phyloP scores from a whole-genome alignment of 768 basidiomycete species.

The Multifurca ochricompacta region DNA sequence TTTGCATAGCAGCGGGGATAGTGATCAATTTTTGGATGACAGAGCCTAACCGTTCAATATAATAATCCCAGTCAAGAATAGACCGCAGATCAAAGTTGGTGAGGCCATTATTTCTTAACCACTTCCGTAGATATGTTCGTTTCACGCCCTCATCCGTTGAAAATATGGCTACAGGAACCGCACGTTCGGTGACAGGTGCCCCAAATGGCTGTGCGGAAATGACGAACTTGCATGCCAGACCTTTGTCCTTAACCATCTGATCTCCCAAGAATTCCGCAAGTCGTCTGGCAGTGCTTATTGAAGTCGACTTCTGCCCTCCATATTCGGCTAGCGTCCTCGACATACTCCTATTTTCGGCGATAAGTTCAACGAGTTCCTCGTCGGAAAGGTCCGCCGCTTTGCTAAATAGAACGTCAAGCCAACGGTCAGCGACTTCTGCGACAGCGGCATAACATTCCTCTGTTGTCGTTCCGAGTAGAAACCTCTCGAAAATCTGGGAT shows the following conservation, averaged over 20 bases:
- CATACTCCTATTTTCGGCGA: constrained; percentile 98
- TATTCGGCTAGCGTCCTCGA: constrained; percentile 94
- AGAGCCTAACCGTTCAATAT: constrained; percentile 94
- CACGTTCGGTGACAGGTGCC: constrained; percentile 94
- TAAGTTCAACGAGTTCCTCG: constrained; percentile 93
- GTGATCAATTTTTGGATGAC: constrained; percentile 99
- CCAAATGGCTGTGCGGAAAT: constrained; percentile 91
- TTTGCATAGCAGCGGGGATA: constrained; percentile 97
- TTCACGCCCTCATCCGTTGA: constrained; percentile 91
- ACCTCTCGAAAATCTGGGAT: constrained; percentile 96
- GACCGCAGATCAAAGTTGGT: constrained; percentile 84
- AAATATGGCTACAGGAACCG: constrained; percentile 95
- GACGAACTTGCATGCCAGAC: constrained; percentile 97
- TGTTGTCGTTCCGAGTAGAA: constrained; percentile 85
- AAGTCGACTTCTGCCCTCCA: constrained; percentile 93
- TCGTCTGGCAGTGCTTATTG: constrained; percentile 91
- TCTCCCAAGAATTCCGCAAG: constrained; percentile 95
- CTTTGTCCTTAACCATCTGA: constrained; percentile 99
- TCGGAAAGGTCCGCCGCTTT: constrained; percentile 79
- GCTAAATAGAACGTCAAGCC: constrained; percentile 92
- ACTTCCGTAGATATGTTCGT: constrained; percentile 83
- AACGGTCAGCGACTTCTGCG: constrained; percentile 88
- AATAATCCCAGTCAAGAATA: constrained; percentile 97
- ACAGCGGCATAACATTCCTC: constrained; percentile 95
- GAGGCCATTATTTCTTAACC: constrained; percentile 91